Evolutionary conservation across 495 filamentous ascomycete genomes (phyloP), one percentile per base, ranked within the genome.

Genomic region (Neurospora sublineolata): DNA sequence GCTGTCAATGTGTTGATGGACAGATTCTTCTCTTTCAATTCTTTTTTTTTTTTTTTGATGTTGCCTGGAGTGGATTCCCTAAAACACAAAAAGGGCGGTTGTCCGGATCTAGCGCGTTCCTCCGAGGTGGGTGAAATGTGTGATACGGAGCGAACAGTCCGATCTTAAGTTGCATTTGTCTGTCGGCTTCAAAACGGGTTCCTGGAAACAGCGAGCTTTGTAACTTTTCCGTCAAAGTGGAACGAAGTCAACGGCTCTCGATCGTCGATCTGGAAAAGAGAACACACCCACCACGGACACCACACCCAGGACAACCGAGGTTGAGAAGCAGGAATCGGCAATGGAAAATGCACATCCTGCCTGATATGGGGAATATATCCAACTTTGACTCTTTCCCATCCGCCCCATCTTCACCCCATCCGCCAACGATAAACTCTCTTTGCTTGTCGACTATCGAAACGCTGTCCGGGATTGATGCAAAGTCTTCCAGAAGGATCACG

Each of bases 271-370:
- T 16, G 52, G 27, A 8, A 60, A 52, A 60, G 12, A 33, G 52
- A 8, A 8, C 52, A 60, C 23, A 30, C 27, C 46, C 46, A 58
- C 46, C 46, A 27, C 44, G 42, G n/a, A 0, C 8, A 52, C 23
- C 23, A 58, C 23, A 58, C 27, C 27, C 52, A 60, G 14, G 52
- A 60, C 52, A 60, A 30, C 52, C 52, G 52, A 64, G 52, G 52
- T 30, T 36, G 39, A 23, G 37, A n/a, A 71, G 14, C 20, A 39
- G 14, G 64, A 42, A 12, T 37, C 38, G 40, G 12, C 37, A 23
- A 60, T 33, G 30, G 68, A 68, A 71, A 68, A 41, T 18, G 20
- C 64, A 72, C 60, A 72, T 40, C 30, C 64, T 72, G 70, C 30
- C 64, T 72, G 70, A 72, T 41, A 37, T 33, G 12, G 67, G 70